Base-by-base conservation (phyloP, 305 asterid genomes). In the Rubia peregrina region DNA sequence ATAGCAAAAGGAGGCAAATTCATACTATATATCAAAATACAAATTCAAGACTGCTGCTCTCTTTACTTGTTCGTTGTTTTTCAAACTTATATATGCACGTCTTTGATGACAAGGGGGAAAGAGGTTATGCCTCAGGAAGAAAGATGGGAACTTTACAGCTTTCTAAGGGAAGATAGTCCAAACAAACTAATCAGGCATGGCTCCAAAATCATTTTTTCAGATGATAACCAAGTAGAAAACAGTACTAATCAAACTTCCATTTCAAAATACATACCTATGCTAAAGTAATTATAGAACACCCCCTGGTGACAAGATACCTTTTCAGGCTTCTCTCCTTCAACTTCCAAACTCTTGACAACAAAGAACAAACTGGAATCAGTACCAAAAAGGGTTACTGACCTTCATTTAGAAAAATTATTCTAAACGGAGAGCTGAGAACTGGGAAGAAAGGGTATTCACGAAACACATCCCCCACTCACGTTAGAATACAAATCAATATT, bases 281-380 rank as follows among this genome's bases (percentile, higher is more conserved):
- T 94, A 82, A 94, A 94, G 78, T 94, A 94, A 80, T 94, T 94
- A 83, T 94, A 94, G 74, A 86, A 88, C 59, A 91, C 97, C 76
- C 98, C 98, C 75, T 91, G 90, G 76, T 91, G 87, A 84, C 87
- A 89, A 74, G 83, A 82, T 76, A 76, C 79, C 77, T 80, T 82
- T 81, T 89, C 97, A 14, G 98, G 93, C 77, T 81, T 81, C 70
- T 78, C 89, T 72, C 90, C 94, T 65, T 91, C 96, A 74, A 88
- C 83, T 79, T 85, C 89, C 82, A 91, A 78, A 46, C 87, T 96
- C 99, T 94, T 85, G 71, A 79, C 41, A 73, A 67, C 61, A 67
- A 71, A 77, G 64, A 77, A 64, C 71, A 33, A 67, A 70, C 68
- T 67, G 57, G 21, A 62, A 76, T 70, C 33, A 76, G 22, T 36